Conservation (phyloP, 169 alveolate genomes). For the Eimeria sp. region DNA sequence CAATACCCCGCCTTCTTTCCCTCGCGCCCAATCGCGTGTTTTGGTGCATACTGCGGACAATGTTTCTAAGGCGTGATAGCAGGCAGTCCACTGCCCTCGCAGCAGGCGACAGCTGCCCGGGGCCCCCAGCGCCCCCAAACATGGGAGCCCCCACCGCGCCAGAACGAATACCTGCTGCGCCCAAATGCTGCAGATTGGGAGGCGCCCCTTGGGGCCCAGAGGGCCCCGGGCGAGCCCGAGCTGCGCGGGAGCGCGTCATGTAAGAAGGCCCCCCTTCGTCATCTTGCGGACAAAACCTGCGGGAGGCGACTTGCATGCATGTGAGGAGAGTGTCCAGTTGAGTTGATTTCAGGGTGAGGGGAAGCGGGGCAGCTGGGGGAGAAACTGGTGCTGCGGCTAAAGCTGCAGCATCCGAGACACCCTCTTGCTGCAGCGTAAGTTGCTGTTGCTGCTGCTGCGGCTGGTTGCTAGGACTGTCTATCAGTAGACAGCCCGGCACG, state of each 20-base stretch:
- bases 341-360: constrained; percentile 1
- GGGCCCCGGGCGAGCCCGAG: constrained; percentile 49
- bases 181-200: not conserved
- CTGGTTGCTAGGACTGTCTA: not conserved
- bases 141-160: constrained; percentile 42
- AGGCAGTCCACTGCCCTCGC: constrained; percentile 76
- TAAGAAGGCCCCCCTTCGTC: constrained; percentile 79
- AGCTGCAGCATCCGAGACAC: not conserved
- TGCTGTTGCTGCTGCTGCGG: constrained; percentile 49
- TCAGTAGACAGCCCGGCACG: constrained; percentile 36
- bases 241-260: constrained; percentile 82
- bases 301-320: constrained; percentile 72
- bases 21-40: constrained; percentile 21
- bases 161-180: not conserved
- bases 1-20: constrained; percentile 25
- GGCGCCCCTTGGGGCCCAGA: constrained; percentile 24
- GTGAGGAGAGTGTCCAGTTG: constrained; percentile 76
- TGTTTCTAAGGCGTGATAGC: constrained; percentile 45
- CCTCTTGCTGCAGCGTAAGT: constrained; percentile 11
- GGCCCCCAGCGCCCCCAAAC: constrained; percentile 21
- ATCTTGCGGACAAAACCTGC: constrained; percentile 19
- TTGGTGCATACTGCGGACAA: constrained; percentile 71
- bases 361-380: constrained; percentile 41
- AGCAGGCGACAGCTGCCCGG: constrained; percentile 66
- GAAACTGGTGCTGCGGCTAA: not conserved